Percentiles rank a stretch among this genome's conserved stretches.
These are phyloP conservation scores for Excoecaria cochinchinensis DNA, from an alignment of 345 rosid species.

Conservation along the genomic window DNA sequence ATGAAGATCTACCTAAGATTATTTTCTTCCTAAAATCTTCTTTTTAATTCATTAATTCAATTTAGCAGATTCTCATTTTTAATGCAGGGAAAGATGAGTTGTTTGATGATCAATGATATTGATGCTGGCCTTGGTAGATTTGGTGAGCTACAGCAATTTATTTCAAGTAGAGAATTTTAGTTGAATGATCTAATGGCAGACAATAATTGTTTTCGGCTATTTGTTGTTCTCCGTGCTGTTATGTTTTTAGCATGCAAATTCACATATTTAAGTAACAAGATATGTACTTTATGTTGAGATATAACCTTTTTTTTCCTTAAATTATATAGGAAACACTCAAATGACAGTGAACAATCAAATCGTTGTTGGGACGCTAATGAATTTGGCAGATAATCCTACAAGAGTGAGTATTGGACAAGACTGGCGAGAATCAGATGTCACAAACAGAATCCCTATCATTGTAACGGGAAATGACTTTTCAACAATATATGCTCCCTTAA, in stretches of 20 bases:
- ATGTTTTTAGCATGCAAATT: neutral
- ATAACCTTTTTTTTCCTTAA: conserved; percentile 2
- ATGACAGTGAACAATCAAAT: conserved; percentile 95
- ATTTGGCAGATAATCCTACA: conserved; percentile 87
- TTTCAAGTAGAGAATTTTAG: conserved; percentile 9
- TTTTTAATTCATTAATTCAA: neutral
- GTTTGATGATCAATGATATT: conserved; percentile 91
- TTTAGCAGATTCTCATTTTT: conserved; percentile 10
- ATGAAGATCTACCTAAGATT: neutral
- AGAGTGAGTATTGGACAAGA: conserved; percentile 96
- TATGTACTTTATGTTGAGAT: neutral
- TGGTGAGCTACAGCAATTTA: conserved; percentile 48
- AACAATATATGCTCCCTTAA: conserved; percentile 85
- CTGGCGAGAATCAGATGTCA: conserved; percentile 78
- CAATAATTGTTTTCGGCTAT: neutral
- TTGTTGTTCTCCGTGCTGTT: neutral
- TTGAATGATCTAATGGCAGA: neutral
- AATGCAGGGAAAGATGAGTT: conserved; percentile 96
- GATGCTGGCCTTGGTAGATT: conserved; percentile 99
- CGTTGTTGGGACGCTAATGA: conserved; percentile 89
- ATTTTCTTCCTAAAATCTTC: neutral
- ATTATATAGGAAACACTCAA: conserved; percentile 71
- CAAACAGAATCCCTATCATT: conserved; percentile 84
- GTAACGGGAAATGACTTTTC: conserved; percentile 93
- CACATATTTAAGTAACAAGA: neutral